These are phyloP conservation scores for Haplosporangium gracile DNA, from an alignment of 192 early-diverging fungal species.

Conservation along the genomic window DNA sequence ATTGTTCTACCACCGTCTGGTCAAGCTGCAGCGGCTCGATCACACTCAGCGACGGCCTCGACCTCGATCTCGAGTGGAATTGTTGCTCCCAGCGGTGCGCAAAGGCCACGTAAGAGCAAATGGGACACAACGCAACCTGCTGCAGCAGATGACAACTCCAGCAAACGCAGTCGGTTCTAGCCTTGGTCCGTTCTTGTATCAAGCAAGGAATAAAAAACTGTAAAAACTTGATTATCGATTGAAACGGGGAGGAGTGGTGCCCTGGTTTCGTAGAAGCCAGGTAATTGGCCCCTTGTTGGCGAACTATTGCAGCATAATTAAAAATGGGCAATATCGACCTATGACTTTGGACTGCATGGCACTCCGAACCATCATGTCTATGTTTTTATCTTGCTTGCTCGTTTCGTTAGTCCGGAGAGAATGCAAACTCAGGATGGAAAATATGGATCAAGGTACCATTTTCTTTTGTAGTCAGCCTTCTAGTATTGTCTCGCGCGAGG, in stretches of 20 bases:
- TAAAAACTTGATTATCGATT: background rate
- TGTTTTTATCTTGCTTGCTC: background rate
- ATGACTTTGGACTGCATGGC: background rate
- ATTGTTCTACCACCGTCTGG: background rate
- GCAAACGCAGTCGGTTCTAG: slow-evolving; percentile 31
- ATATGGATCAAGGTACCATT: background rate
- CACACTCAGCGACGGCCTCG: slow-evolving; percentile 3
- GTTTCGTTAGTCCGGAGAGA: background rate
- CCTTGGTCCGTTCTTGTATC: background rate
- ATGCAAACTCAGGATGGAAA: background rate
- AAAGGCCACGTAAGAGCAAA: slow-evolving; percentile 51
- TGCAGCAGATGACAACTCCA: slow-evolving; percentile 16
- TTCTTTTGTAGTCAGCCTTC: background rate
- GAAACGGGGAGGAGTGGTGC: background rate
- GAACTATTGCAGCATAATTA: background rate
- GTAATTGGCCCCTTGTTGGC: background rate
- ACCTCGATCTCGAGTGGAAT: slow-evolving; percentile 6
- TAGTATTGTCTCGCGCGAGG: background rate
- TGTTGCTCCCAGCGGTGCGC: background rate
- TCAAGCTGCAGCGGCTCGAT: background rate
- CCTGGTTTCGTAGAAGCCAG: background rate
- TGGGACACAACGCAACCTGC: slow-evolving; percentile 38
- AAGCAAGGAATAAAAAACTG: background rate
- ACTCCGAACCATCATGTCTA: background rate
- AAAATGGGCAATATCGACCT: background rate